Base-by-base conservation (phyloP, 2,329 filamentous ascomycete species). In the Scedosporium apiospermum region DNA sequence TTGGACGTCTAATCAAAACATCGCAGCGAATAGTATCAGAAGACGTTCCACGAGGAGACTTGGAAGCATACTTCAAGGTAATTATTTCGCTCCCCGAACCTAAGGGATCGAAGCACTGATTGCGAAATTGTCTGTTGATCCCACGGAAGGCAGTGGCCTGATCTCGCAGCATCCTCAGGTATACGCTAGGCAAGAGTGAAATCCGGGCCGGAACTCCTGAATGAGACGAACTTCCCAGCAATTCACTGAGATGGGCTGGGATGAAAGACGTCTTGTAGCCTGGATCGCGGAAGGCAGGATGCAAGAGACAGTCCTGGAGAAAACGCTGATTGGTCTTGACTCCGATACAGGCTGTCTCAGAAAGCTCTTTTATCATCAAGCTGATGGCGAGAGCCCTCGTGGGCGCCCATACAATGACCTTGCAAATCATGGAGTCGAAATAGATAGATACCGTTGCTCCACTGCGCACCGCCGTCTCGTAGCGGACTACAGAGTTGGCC, bases 201-300 rank as follows among this genome's bases (percentile, higher is more conserved):
- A 27, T 27, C 3, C 5, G 5, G 5, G 26, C 5, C 26, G 26
- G 26, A 27, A 27, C 5, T 5, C 5, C 26, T 27, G 26, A 27
- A 27, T 27, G 3, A 5, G 26, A 5, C 26, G 79, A 74, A 10
- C 82, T 76, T 0, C 75, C 73, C 68, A 89, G 88, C 3, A 89
- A 76, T 64, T 86, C 82, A 3, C 80, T 77, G 57, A 80, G 78
- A 66, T 89, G 82, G 65, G 88, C 87, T 42, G 82, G 80, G 63
- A 90, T 89, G 68, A 88, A 90, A 1, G 86, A 86, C 0, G 87
- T 90, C 68, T 89, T 86, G 14, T 89, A 86, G 2, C 82, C 76
- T 21, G 85, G 86, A 1, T 78, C 77, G 38, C 87, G 76, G 67
- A 90, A 90, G 65, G 82, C 82, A 0, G 80, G 76, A 65, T 85